Evolutionary conservation across 2,329 filamentous ascomycete genomes (phyloP), one percentile per base, ranked within the genome.

Genomic region (Penicillium nordicum): DNA sequence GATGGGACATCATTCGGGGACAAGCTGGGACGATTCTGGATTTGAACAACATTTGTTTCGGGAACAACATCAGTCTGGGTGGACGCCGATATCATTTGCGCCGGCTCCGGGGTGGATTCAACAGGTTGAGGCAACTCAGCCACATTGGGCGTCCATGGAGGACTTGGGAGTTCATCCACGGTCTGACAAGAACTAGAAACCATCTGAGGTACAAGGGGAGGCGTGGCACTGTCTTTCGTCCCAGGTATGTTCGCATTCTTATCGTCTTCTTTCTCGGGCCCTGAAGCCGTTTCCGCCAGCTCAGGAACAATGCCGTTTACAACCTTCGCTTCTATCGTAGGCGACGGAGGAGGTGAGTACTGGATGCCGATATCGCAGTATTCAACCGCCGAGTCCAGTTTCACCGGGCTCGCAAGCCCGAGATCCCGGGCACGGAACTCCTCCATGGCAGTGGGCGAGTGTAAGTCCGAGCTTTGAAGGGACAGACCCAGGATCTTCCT

Each of bases 311-410:
- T 16, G 8, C 44, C 30, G 8, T 48, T 34, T 14, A 64, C 60
- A 18, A 43, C 44, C n/a, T 59, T 63, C 27, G 63, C 58, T 38
- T 62, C 48, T 42, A 68, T 52, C 34, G 64, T 65, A 1, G 90
- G 90, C 2, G 91, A 95, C 3, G 88, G 82, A 1, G 90, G 90
- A 44, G 91, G 92, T 34, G 91, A 94, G 67, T 84, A 94, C 71
- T 97, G 92, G 32, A 90, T 81, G 4, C 87, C 89, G n/a, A 82
- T 83, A 67, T 95, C 89, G 38, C 84, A 82, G 76, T 94, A 95
- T 57, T 80, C 76, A 42, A 76, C 69, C 58, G 78, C 67, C 59
- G 21, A 67, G 61, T 52, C 74, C 71, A 40, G 81, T 80, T 64
- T 84, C 80, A 59, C 81, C 79, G 57, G 78, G 72, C 53, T 80